These are phyloP conservation scores for Hirsutella minnesotensis DNA, from an alignment of 2,329 filamentous ascomycete genomes.

Conservation along the genomic window DNA sequence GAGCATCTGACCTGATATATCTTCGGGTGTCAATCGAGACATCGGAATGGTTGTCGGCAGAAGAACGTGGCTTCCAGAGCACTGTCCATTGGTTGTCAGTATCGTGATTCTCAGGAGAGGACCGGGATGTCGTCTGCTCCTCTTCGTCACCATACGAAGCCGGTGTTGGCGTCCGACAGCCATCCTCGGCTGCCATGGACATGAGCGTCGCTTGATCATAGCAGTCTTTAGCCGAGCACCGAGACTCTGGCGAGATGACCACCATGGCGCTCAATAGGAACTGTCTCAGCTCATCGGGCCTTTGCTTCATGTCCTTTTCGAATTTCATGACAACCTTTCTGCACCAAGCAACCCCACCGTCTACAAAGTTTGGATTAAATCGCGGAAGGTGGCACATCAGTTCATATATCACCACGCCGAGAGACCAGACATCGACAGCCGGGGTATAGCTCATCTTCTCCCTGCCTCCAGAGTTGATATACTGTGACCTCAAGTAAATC, in stretches of 20 bases:
- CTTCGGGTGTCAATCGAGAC: background rate
- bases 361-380: background rate
- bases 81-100: background rate
- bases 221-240: background rate
- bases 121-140: background rate
- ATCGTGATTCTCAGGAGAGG: background rate
- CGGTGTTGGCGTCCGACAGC: background rate
- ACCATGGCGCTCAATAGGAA: background rate
- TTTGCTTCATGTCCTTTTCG: too few relatives aligned
- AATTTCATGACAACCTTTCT: background rate
- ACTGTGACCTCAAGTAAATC: conserved; percentile 29
- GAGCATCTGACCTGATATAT: background rate
- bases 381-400: background rate
- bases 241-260: background rate
- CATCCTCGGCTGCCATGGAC: background rate
- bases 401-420: too few relatives aligned
- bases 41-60: background rate
- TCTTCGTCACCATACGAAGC: background rate
- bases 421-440: conserved; percentile 1
- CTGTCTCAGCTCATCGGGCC: background rate
- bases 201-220: background rate
- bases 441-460: background rate
- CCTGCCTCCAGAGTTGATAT: background rate
- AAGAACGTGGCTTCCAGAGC: background rate
- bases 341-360: background rate